Evolutionary conservation across 345 rosid genomes (phyloP).

Genomic region (Camelina hispida): DNA sequence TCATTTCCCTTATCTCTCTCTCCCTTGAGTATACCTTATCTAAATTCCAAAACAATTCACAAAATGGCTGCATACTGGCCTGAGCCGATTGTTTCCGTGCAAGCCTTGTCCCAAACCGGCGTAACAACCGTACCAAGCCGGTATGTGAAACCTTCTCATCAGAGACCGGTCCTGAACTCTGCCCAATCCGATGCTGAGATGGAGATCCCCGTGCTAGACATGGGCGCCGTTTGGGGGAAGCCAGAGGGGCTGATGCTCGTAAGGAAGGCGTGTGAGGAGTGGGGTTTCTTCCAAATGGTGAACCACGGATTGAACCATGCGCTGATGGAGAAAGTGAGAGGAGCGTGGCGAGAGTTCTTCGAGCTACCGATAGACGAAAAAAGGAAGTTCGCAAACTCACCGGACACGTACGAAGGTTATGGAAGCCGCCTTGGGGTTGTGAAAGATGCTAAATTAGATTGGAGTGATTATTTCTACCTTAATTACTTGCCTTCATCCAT

Average conservation of each 20-base stretch:
- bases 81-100: slow-evolving; percentile 89
- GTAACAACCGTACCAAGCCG: slow-evolving; percentile 56
- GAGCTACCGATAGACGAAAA: slow-evolving; percentile 70
- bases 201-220: slow-evolving; percentile 69
- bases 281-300: slow-evolving; percentile 95
- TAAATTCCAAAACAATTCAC: not conserved
- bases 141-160: slow-evolving; percentile 62
- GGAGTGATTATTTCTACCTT: slow-evolving; percentile 94
- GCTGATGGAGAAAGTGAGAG: slow-evolving; percentile 57
- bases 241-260: slow-evolving; percentile 43
- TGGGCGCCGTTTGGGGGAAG: slow-evolving; percentile 40
- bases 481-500: slow-evolving; percentile 60
- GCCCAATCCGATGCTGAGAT: slow-evolving; percentile 17
- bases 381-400: slow-evolving; percentile 69
- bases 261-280: slow-evolving; percentile 65
- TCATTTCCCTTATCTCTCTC: slow-evolving; percentile 1
- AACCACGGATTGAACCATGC: slow-evolving; percentile 78
- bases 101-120: slow-evolving; percentile 74
- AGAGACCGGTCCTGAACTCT: slow-evolving; percentile 50
- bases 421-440: slow-evolving; percentile 88
- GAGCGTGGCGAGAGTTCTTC: slow-evolving; percentile 77
- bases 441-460: slow-evolving; percentile 82
- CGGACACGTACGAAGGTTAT: slow-evolving; percentile 89
- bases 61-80: slow-evolving; percentile 65
- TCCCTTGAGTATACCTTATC: not conserved